Percentiles rank a stretch among this genome's conserved stretches.
phyloP scores from a whole-genome alignment of 805 yeast species.

The Priceomyces castillae region DNA sequence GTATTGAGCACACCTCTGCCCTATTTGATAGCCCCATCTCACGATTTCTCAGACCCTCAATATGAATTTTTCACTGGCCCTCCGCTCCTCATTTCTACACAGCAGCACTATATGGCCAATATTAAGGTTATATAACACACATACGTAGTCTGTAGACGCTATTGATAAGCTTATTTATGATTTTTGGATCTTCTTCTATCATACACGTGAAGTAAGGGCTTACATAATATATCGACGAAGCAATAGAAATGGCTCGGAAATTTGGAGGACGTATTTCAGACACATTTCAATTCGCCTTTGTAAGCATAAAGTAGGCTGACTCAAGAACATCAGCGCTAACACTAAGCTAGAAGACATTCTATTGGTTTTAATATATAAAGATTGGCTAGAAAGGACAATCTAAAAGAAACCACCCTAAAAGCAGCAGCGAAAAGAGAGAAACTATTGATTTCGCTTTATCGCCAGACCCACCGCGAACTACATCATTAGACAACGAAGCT shows the following conservation, averaged over 20 bases:
- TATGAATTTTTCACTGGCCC: constrained; percentile 1
- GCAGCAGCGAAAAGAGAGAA: not conserved
- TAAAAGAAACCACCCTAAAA: not conserved
- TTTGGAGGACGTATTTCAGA: not conserved
- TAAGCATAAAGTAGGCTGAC: not conserved
- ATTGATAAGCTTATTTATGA: not conserved
- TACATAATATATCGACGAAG: constrained; percentile 5
- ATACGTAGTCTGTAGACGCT: not conserved
- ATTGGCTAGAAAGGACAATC: not conserved
- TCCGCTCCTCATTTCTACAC: not conserved
- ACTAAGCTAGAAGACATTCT: not conserved
- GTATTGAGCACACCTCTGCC: not conserved
- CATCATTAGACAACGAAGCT: not conserved
- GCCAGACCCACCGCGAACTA: not conserved
- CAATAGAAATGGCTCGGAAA: constrained; percentile 5
- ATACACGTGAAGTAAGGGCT: constrained; percentile 5
- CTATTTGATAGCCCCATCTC: not conserved
- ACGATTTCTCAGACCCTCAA: constrained; percentile 5
- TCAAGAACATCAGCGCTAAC: not conserved
- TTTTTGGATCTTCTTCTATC: not conserved
- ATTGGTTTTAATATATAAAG: not conserved
- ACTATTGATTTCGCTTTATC: not conserved
- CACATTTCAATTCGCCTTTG: not conserved
- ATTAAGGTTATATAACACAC: not conserved
- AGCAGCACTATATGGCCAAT: not conserved